Evolutionary conservation across 805 yeast genomes (phyloP).

Genomic region (Wickerhamiella bombiphila): DNA sequence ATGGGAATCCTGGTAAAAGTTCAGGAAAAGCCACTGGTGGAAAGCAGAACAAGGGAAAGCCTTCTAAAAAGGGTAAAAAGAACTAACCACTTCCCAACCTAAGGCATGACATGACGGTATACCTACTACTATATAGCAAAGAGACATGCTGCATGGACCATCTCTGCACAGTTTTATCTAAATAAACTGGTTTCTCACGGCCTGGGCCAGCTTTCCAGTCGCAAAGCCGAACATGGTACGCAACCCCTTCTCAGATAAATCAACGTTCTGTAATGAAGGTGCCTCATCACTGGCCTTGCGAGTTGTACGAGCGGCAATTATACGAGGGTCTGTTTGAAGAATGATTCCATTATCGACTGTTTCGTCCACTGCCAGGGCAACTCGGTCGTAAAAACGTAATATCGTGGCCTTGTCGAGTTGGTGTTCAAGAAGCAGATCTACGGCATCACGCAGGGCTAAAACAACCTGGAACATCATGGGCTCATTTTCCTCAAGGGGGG

Average conservation of each 20-base stretch:
- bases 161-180: too few relatives aligned
- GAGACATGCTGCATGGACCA: too few relatives aligned
- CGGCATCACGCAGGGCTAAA: slow-evolving; percentile 63
- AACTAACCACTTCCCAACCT: too few relatives aligned
- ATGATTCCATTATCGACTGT: slow-evolving; percentile 87
- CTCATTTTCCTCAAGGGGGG: slow-evolving; percentile 75
- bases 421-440: slow-evolving; percentile 55
- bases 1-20: background rate
- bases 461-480: slow-evolving; percentile 59
- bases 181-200: slow-evolving; percentile 32
- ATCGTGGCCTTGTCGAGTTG: slow-evolving; percentile 66
- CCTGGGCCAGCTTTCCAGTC: slow-evolving; percentile 48
- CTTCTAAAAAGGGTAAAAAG: background rate
- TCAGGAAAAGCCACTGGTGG: background rate
- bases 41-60: background rate
- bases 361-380: slow-evolving; percentile 78
- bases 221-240: slow-evolving; percentile 82
- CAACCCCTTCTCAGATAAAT: slow-evolving; percentile 33
- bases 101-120: too few relatives aligned
- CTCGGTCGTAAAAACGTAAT: slow-evolving; percentile 72
- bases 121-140: too few relatives aligned
- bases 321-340: slow-evolving; percentile 75
- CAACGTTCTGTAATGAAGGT: slow-evolving; percentile 27
- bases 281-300: slow-evolving; percentile 59
- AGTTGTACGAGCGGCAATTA: slow-evolving; percentile 85